Evolutionary conservation across 345 rosid genomes (phyloP).

Genomic region (Melaleuca quinquenervia): DNA sequence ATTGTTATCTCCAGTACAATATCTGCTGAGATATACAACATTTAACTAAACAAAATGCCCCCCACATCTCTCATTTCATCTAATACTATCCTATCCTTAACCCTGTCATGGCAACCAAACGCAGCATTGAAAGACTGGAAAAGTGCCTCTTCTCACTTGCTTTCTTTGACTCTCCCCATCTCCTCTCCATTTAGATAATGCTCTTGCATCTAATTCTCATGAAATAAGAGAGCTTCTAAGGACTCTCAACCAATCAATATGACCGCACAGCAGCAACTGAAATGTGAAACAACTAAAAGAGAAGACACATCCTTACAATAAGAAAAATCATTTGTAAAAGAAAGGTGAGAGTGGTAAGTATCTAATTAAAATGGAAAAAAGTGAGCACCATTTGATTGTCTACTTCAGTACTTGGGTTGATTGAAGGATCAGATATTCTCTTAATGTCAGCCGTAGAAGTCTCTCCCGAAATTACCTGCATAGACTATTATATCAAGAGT

Average conservation of each 20-base stretch:
- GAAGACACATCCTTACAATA: neutral
- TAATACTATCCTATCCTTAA: neutral
- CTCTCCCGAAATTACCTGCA: conserved; percentile 38
- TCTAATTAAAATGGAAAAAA: neutral
- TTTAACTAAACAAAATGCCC: neutral
- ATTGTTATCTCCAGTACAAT: neutral
- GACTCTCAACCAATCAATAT: neutral
- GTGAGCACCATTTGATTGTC: neutral
- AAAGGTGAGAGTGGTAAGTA: neutral
- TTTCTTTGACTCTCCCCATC: neutral
- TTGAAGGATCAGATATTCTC: neutral
- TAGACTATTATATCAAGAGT: neutral
- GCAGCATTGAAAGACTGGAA: neutral
- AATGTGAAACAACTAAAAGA: neutral
- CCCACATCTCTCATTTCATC: neutral
- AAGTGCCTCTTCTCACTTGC: neutral
- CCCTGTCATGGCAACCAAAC: neutral
- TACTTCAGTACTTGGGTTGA: neutral
- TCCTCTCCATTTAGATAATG: neutral
- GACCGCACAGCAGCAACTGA: neutral
- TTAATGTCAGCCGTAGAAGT: conserved; percentile 9
- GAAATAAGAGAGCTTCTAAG: neutral
- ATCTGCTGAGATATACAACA: neutral
- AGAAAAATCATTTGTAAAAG: neutral
- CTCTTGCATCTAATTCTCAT: neutral